Conservation (phyloP, 2,329 filamentous ascomycete species). For the Pleurostoma richardsiae region DNA sequence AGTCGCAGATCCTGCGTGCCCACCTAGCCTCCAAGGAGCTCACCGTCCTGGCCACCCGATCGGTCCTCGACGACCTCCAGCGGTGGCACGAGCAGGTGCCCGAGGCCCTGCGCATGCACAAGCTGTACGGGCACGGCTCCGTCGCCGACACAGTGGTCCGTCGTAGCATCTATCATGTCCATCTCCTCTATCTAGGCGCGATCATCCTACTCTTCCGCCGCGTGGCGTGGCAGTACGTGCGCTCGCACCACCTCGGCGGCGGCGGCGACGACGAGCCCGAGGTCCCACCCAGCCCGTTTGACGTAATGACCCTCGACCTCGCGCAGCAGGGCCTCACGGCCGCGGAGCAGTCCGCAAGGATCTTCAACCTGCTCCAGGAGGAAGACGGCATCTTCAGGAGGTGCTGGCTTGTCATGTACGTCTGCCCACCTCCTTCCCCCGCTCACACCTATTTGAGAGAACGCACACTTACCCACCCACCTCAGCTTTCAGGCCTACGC, state of each 20-base stretch:
- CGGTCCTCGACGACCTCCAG: constrained; percentile 19
- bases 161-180: constrained; percentile 20
- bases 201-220: constrained; percentile 24
- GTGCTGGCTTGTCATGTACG: constrained; percentile 22
- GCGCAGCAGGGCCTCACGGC: constrained; percentile 17
- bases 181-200: constrained; percentile 24
- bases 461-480: constrained; percentile 11
- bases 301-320: background rate
- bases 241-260: background rate
- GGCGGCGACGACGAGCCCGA: background rate
- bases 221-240: constrained; percentile 19
- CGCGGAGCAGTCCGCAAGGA: constrained; percentile 16
- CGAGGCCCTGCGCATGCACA: constrained; percentile 7
- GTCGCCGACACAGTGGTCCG: constrained; percentile 8
- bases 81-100: constrained; percentile 21
- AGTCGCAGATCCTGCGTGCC: constrained; percentile 20
- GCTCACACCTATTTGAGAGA: too few relatives aligned
- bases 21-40: constrained; percentile 21
- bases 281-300: constrained; percentile 5
- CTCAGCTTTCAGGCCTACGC: constrained; percentile 17
- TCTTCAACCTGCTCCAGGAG: constrained; percentile 14
- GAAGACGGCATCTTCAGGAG: constrained; percentile 15
- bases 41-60: constrained; percentile 14
- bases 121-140: constrained; percentile 11
- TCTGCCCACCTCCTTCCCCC: too few relatives aligned